Evolutionary conservation across 2,329 filamentous ascomycete species (phyloP).

Genomic region (Lecanicillium sp.): DNA sequence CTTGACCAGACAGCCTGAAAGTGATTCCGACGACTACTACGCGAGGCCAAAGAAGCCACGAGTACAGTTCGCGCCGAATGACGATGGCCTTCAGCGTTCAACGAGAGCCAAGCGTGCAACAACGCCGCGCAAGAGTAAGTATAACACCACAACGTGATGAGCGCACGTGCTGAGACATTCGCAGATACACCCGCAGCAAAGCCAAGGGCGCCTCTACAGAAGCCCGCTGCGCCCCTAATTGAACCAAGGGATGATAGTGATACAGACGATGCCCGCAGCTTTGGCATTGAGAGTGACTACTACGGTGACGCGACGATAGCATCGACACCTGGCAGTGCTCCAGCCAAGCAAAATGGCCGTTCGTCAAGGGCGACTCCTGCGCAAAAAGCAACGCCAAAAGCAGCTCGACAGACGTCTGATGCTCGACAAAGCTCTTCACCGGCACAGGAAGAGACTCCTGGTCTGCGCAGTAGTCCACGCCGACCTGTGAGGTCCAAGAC

Average conservation of each 20-base stretch:
- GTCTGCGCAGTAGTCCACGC: slow-evolving; percentile 6
- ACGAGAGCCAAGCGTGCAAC: no score
- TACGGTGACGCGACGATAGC: slow-evolving; percentile 29
- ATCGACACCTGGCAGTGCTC: slow-evolving; percentile 15
- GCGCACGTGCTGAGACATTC: background rate
- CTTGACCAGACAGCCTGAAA: slow-evolving; percentile 13
- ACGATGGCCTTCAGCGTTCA: no score
- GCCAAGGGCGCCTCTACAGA: background rate
- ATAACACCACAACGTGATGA: no score
- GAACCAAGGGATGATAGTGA: slow-evolving; percentile 13
- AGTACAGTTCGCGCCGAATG: no score
- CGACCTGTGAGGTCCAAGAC: background rate
- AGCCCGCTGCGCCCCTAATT: slow-evolving; percentile 7
- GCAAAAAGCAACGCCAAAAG: background rate
- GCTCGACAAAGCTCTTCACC: background rate
- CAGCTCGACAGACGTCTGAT: no score
- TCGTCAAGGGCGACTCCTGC: background rate
- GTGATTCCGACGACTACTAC: slow-evolving; percentile 4
- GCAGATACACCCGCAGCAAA: background rate
- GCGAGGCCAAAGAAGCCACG: background rate
- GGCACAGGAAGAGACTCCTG: slow-evolving; percentile 4
- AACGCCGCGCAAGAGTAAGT: no score
- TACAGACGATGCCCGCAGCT: slow-evolving; percentile 24
- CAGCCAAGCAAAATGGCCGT: background rate
- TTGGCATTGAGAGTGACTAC: slow-evolving; percentile 26